Evolutionary conservation across 2,329 filamentous ascomycete genomes (phyloP), one percentile per base, ranked within the genome.

Genomic region (Thielaviopsis cerberus): DNA sequence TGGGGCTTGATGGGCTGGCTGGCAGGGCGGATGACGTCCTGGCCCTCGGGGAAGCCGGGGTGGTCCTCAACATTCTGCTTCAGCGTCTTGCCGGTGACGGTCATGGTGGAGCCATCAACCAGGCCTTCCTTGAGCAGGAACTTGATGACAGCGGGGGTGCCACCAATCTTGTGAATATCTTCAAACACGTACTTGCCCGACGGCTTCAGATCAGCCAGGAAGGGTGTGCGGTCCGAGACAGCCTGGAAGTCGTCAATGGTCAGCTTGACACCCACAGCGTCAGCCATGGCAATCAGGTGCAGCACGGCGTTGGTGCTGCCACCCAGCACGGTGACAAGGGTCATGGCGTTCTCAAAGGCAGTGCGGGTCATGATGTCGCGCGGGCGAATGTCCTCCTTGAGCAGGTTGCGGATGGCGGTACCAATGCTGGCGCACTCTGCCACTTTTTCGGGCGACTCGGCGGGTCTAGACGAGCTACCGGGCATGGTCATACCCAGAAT

Each of bases 141-240:
- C 72, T 94, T 94, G 69, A 94, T 86, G 5, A 96, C 84, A 0
- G 85, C 83, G 0, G 89, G 88, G 45, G 89, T 88, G 45, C 89
- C 89, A 61, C 89, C 89, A 62, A 94, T 86, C 62, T 90, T 85
- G 73, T 88, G 90, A 60, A 88, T 72, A 64, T 88, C 84, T 62
- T 82, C 86, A 78, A 94, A 91, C 68, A 90, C 85, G 70, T 88
- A 92, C 67, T 88, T 88, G 57, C 89, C 89, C 4, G 85, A 88
- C 1, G 87, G 87, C 74, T 91, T 90, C 50, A 92, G 74, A 67
- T 92, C 86, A 8, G 87, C 86, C 24, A 92, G 76, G 75, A 89
- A 85, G 23, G 87, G 87, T 20, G 78, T 88, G 54, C 82, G 79
- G 73, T 92, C 83, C 0, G 85, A 88, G 54, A 91, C 85, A 64